Evolutionary conservation across 2,329 filamentous ascomycete species (phyloP), one percentile per base, ranked within the genome.

Genomic region (Ophiostoma sp.): DNA sequence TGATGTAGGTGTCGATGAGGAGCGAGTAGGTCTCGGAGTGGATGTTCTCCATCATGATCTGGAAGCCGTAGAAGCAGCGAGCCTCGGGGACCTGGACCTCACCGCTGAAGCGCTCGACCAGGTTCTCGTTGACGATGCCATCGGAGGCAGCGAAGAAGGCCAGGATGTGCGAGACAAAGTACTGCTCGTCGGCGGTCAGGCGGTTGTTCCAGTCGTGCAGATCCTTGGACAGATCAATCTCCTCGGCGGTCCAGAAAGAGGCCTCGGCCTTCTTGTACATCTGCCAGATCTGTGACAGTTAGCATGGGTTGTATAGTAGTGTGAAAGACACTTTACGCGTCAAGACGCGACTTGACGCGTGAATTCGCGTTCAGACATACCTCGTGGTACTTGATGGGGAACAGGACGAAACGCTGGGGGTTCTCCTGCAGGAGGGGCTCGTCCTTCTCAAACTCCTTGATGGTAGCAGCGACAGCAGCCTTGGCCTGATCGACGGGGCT

Each of bases 31-130:
- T 99, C 85, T 99, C 95, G 20, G 95, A 97, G 87, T 99, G 95
- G 78, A 99, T 97, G 84, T 99, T 99, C 87, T 99, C 95, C 92
- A 99, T 98, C 95, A 99, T 99, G 85, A 98, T 98, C 85, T 99
- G 95, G 88, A 99, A 99, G 74, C 95, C 95, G 81, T 99, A 99
- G 87, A 99, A 99, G 89, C 95, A 99, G 77, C 95, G 93, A 74
- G 95, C 95, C 83, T 99, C 95, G 13, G 95, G 94, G 71, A 98
- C 89, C 83, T 99, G 95, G 39, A 99, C 94, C 83, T 99, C 95
- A 74, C 88, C 90, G 77, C 92, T 96, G 89, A 99, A 99, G 74
- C 95, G 92, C 87, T 98, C 94, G 72, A 99, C 89, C 33, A 99
- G 86, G 86, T 99, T 99, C 87, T 99, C 95, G 80, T 99, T 99